These are phyloP conservation scores for Neurospora hispaniola DNA, from an alignment of 495 filamentous ascomycete genomes.

Conservation along the genomic window DNA sequence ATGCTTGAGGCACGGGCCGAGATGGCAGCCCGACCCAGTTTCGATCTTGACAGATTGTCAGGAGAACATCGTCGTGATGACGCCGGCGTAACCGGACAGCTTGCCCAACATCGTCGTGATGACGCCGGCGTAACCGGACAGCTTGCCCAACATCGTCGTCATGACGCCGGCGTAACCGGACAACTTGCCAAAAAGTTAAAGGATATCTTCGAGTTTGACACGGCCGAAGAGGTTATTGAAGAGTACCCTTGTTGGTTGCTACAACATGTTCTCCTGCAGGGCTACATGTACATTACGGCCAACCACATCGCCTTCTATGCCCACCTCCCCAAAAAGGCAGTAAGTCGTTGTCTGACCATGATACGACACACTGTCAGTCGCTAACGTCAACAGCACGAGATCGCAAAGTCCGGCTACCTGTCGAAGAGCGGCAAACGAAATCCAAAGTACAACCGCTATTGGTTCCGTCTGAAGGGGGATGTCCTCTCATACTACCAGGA, in stretches of 20 bases:
- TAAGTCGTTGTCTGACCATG: conserved; percentile 27
- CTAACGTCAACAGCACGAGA: conserved; percentile 48
- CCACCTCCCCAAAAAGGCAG: conserved; percentile 83
- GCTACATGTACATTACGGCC: conserved; percentile 93
- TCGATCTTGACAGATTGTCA: conserved; percentile 35
- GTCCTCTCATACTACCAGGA: conserved; percentile 88
- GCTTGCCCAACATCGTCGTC: conserved; percentile 33
- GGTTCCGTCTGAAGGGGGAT: conserved; percentile 93
- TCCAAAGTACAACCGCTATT: conserved; percentile 84
- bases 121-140: conserved; percentile 26
- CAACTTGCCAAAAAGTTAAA: conserved; percentile 58
- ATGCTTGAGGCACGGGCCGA: conserved; percentile 75
- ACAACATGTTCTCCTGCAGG: conserved; percentile 85
- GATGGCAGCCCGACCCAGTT: conserved; percentile 44
- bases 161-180: conserved; percentile 25
- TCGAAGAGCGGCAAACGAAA: conserved; percentile 84
- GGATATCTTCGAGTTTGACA: conserved; percentile 82
- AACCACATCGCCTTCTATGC: conserved; percentile 96
- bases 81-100: conserved; percentile 26
- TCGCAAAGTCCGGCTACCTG: conserved; percentile 80
- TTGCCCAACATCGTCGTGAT: conserved; percentile 30
- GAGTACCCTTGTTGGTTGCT: conserved; percentile 94
- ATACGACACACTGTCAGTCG: not conserved
- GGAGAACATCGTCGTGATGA: conserved; percentile 20
- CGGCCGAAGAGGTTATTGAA: conserved; percentile 73